Evolutionary conservation across 805 yeast species (phyloP), one percentile per base, ranked within the genome.

Genomic region (Wickerhamomyces chambardii): DNA sequence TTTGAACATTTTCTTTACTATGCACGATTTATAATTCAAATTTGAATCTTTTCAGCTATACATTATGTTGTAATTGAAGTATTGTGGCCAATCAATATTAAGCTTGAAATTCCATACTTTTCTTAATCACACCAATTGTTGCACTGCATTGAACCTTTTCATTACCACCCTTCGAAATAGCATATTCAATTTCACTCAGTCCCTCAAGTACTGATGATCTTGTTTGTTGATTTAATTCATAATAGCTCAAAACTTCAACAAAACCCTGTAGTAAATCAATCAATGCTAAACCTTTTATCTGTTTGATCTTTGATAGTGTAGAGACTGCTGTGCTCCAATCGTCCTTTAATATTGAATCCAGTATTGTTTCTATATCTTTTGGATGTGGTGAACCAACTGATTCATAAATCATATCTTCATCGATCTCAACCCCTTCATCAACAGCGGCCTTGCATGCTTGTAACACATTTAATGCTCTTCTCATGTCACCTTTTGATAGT

Each of bases 351-450:
- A 90, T 76, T 5, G 94, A 73, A 42, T 80, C 81, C 39, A 92
- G 61, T 5, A 87, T 78, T 0, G 75, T 64, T 47, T 83, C 83
- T 17, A 92, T 70, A 45, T 89, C 95, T 28, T 68, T 70, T 1
- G 97, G 97, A 43, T 83, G 83, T 4, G 98, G 97, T 1, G 95
- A 89, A 2, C 99, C 99, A 24, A 92, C 80, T 55, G 97, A 89
- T 43, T 89, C 95, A 55, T 85, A 92, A 27, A 92, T 78, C 77
- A 84, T 79, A 36, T 75, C 78, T 22, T 70, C 73, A 21, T 80
- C 71, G 29, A 92, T 81, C 33, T 72, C 75, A 25, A 68, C 75
- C 3, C 59, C 60, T 7, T 53, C 66, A 25, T 73, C 75, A 15
- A 73, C 53, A 2, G 95, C 84, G 0, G 96, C 89, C 42, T 82